Evolutionary conservation across 106 monocot species (phyloP).

Genomic region (Phalaenopsis equestris): DNA sequence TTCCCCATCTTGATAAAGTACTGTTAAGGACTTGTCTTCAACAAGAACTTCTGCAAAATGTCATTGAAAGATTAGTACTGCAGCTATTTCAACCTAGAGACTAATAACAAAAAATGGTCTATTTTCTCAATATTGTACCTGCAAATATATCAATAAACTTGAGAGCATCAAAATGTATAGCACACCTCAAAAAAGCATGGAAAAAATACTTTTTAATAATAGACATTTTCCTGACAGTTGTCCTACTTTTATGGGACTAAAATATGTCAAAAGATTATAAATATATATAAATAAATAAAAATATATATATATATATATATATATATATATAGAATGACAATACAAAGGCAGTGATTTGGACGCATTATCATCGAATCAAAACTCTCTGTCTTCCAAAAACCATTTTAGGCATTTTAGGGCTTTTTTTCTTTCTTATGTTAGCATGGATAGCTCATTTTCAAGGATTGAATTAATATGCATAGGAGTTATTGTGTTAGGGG

Average conservation of each 20-base stretch:
- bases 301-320: too few species aligned
- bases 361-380: too few species aligned
- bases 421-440: too few species aligned
- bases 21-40: slow-evolving; percentile 83
- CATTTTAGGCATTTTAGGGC: too few species aligned
- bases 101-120: not conserved
- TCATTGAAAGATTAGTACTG: not conserved
- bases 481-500: too few species aligned
- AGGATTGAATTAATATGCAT: too few species aligned
- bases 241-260: not conserved
- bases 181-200: not conserved
- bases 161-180: not conserved
- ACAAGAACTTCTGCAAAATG: slow-evolving; percentile 73
- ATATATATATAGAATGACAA: too few species aligned
- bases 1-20: slow-evolving; percentile 74
- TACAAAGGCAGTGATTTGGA: too few species aligned
- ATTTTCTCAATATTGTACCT: not conserved
- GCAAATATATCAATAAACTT: not conserved
- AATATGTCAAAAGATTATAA: not conserved
- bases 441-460: too few species aligned
- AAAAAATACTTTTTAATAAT: not conserved
- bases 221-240: not conserved
- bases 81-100: not conserved
- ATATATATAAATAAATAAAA: too few species aligned
- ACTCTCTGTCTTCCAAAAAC: too few species aligned